Percentiles rank a stretch among this genome's conserved stretches.
phyloP scores from a whole-genome alignment of 176 grass and related monocot genomes.

The Aegilops longissima region DNA sequence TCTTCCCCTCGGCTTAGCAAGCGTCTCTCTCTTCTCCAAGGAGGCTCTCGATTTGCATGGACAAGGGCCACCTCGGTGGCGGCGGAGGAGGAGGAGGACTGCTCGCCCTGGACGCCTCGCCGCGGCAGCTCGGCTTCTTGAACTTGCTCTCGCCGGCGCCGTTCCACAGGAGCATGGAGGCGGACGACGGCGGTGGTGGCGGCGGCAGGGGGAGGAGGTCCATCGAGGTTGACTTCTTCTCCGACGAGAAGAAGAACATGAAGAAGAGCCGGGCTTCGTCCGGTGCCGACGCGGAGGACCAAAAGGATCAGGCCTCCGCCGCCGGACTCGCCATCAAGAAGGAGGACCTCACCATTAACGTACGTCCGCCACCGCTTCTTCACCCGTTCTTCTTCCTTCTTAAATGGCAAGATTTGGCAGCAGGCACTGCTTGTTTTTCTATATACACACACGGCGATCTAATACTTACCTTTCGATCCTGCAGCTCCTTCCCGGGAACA shows the following conservation, averaged over 20 bases:
- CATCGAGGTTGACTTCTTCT: constrained; percentile 92
- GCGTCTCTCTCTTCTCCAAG: background rate
- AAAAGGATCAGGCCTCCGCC: background rate
- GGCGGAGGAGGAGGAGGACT: constrained; percentile 47
- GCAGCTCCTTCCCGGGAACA: constrained; percentile 52
- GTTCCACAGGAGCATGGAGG: constrained; percentile 26
- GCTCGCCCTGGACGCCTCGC: constrained; percentile 49
- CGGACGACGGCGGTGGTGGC: background rate
- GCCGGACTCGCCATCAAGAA: constrained; percentile 44
- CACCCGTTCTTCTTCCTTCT: background rate
- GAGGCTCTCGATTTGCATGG: constrained; percentile 47
- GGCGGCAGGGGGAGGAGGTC: constrained; percentile 29
- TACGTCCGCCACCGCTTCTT: constrained; percentile 22
- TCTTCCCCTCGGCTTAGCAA: background rate
- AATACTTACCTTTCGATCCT: background rate
- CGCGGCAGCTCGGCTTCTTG: constrained; percentile 34
- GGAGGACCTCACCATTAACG: constrained; percentile 79
- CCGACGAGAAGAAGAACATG: constrained; percentile 67
- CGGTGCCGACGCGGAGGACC: background rate
- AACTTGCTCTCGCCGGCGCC: constrained; percentile 1
- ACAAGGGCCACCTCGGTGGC: constrained; percentile 34
- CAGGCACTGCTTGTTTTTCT: background rate
- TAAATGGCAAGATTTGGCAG: background rate
- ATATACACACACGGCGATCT: background rate
- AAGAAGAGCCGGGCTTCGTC: constrained; percentile 26